These are phyloP conservation scores for Seminavis robusta DNA, from an alignment of 108 stramenopile genomes.

Conservation along the genomic window DNA sequence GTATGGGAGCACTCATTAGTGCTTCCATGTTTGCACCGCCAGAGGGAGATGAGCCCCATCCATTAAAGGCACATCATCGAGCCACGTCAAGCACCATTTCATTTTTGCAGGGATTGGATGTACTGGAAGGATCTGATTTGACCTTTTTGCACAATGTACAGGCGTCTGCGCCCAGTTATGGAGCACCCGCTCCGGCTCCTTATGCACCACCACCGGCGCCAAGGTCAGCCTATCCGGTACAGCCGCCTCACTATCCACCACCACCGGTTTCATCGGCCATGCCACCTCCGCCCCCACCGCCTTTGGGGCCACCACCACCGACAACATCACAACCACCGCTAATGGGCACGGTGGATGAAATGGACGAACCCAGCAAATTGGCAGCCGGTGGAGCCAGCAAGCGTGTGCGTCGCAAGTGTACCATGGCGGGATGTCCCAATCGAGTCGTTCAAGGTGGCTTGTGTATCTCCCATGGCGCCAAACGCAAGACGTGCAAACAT, in stretches of 20 bases:
- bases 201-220: not conserved
- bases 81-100: slow-evolving; percentile 50
- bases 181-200: slow-evolving; percentile 9
- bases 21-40: not conserved
- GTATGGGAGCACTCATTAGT: slow-evolving; percentile 22
- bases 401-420: slow-evolving; percentile 83
- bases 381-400: slow-evolving; percentile 52
- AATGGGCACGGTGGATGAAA: not conserved
- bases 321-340: not conserved
- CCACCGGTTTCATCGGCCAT: not conserved
- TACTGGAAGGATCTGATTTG: slow-evolving; percentile 22
- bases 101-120: slow-evolving; percentile 41
- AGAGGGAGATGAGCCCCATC: not conserved
- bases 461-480: slow-evolving; percentile 83
- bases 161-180: slow-evolving; percentile 28
- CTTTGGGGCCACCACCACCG: not conserved
- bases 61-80: slow-evolving; percentile 38
- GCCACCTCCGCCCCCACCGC: not conserved
- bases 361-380: slow-evolving; percentile 29
- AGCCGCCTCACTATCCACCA: not conserved
- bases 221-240: not conserved
- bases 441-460: slow-evolving; percentile 88
- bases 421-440: slow-evolving; percentile 61
- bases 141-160: slow-evolving; percentile 25
- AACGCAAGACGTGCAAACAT: slow-evolving; percentile 77